Conservation (phyloP, 2,329 filamentous ascomycete genomes). For the Amesomyces nigricolor region DNA sequence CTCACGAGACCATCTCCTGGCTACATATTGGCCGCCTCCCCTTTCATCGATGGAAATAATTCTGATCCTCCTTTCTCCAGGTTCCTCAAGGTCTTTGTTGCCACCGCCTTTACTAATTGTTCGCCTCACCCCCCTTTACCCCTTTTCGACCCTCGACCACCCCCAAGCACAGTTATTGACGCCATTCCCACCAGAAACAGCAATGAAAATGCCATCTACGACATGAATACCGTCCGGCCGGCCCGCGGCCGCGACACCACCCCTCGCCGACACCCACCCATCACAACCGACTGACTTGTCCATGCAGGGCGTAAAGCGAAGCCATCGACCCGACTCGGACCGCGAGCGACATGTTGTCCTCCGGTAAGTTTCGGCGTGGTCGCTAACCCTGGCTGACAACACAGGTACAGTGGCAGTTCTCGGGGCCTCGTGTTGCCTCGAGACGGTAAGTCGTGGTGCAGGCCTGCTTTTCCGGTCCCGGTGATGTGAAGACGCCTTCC, state of each 20-base stretch:
- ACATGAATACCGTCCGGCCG: neutral
- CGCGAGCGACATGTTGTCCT: slow-evolving; percentile 11
- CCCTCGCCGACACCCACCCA: neutral
- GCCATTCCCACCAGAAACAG: neutral
- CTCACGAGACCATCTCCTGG: neutral
- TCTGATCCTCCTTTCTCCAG: too few relatives aligned
- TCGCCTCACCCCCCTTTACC: neutral
- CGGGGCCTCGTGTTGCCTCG: neutral
- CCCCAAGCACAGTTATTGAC: neutral
- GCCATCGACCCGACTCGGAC: slow-evolving; percentile 5
- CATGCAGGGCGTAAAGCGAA: slow-evolving; percentile 4
- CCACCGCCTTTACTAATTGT: neutral
- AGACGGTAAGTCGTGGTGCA: slow-evolving; percentile 4
- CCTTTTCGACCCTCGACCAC: neutral
- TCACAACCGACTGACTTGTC: slow-evolving; percentile 4
- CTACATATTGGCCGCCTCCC: neutral
- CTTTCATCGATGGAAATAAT: too few relatives aligned
- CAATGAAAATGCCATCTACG: neutral
- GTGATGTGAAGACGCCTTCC: too few relatives aligned
- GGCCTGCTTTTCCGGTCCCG: neutral
- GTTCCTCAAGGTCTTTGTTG: too few relatives aligned
- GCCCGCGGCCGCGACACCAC: neutral
- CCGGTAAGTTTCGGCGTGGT: slow-evolving; percentile 17
- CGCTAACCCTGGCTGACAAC: slow-evolving; percentile 9
- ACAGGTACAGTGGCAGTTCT: neutral